Conservation (phyloP, 129 eudicot species). For the Lactuca sativa region DNA sequence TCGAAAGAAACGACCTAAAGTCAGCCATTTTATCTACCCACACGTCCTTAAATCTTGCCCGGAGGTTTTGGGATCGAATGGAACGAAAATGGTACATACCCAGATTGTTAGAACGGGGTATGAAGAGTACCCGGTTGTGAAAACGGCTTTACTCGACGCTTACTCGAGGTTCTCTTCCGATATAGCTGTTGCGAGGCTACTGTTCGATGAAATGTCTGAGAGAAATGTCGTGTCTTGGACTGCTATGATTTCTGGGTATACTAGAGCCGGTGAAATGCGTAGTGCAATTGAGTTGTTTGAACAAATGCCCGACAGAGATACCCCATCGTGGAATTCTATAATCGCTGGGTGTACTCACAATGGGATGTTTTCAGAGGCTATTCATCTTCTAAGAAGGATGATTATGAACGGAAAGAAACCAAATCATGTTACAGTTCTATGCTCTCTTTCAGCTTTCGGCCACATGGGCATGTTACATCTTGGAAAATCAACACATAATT, state of each 20-base stretch:
- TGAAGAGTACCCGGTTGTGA: conserved; percentile 70
- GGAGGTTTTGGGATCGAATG: conserved; percentile 41
- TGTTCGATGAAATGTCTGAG: conserved; percentile 90
- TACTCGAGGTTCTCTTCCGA: conserved; percentile 55
- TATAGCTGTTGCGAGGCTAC: conserved; percentile 45
- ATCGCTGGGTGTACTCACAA: conserved; percentile 70
- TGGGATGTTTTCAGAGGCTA: conserved; percentile 67
- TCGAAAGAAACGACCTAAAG: conserved; percentile 39
- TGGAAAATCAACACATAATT: conserved; percentile 65
- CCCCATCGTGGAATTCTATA: conserved; percentile 68
- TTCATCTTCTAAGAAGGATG: conserved; percentile 61
- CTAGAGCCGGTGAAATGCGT: conserved; percentile 64
- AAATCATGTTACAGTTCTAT: conserved; percentile 58
- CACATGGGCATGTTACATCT: conserved; percentile 74
- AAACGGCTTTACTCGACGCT: conserved; percentile 64
- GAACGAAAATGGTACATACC: conserved; percentile 65
- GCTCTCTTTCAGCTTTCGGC: conserved; percentile 66
- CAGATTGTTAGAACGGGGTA: conserved; percentile 69
- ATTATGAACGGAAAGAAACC: conserved; percentile 43
- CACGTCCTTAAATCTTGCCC: conserved; percentile 61
- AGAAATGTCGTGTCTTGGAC: conserved; percentile 84
- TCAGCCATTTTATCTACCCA: conserved; percentile 67
- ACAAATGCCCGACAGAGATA: conserved; percentile 60
- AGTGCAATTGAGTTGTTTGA: conserved; percentile 74
- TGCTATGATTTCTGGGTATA: conserved; percentile 82